Percentiles rank a stretch among this genome's conserved stretches.
phyloP scores from a whole-genome alignment of 768 basidiomycete genomes.

The Gloeophyllum trabeum region DNA sequence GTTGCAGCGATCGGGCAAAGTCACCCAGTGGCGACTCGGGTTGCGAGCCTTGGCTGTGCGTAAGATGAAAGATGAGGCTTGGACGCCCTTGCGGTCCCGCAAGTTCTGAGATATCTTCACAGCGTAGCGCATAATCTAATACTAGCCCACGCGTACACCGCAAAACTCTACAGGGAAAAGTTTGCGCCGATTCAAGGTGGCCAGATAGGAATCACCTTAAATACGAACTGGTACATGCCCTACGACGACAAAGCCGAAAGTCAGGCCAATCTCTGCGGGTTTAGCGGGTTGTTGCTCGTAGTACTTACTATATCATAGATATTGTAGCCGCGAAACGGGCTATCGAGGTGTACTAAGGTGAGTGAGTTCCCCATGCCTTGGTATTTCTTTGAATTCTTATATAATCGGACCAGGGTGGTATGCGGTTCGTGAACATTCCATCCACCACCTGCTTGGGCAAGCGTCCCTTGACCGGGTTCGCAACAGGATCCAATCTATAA shows the following conservation, averaged over 20 bases:
- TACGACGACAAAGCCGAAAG: constrained; percentile 61
- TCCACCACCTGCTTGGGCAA: no score
- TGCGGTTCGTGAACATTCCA: no score
- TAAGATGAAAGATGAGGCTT: neutral
- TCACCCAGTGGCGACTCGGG: constrained; percentile 52
- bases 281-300: no score
- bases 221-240: constrained; percentile 68
- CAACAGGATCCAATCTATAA: constrained; percentile 65
- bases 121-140: constrained; percentile 62
- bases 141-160: constrained; percentile 57
- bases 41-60: constrained; percentile 59
- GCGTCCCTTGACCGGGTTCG: no score
- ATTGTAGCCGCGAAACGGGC: constrained; percentile 27
- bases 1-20: constrained; percentile 33
- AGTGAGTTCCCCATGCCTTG: no score
- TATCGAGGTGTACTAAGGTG: constrained; percentile 33
- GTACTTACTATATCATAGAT: no score
- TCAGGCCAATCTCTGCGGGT: constrained; percentile 28
- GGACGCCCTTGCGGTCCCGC: constrained; percentile 6
- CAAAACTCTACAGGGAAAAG: constrained; percentile 53
- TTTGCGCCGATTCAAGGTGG: constrained; percentile 56
- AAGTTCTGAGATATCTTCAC: constrained; percentile 7
- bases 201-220: constrained; percentile 69
- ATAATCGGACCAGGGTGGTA: no score
- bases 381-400: no score